Percentiles rank a stretch among this genome's conserved stretches.
These are phyloP conservation scores for Yamadazyma nakazawae DNA, from an alignment of 805 yeast genomes.

Conservation along the genomic window DNA sequence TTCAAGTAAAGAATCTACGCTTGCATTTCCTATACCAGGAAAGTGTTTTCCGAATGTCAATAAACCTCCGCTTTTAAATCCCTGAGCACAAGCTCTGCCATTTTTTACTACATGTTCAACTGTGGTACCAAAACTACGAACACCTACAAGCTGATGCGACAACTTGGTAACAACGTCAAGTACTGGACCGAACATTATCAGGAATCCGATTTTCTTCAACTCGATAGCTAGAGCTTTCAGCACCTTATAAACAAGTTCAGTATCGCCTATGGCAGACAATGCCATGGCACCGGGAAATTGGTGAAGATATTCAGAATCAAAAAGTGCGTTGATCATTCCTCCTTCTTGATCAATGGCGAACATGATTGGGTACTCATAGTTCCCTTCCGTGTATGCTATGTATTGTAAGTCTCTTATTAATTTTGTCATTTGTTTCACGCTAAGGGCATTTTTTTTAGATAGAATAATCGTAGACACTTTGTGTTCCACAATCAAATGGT, in stretches of 20 bases:
- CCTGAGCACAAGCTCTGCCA: slow-evolving; percentile 51
- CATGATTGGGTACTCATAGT: slow-evolving; percentile 50
- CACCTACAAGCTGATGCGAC: slow-evolving; percentile 56
- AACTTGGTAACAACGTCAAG: slow-evolving; percentile 57
- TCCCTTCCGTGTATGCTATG: slow-evolving; percentile 47
- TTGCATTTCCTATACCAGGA: slow-evolving; percentile 64
- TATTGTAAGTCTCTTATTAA: slow-evolving; percentile 53
- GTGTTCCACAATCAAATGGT: slow-evolving; percentile 48
- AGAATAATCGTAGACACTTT: slow-evolving; percentile 51
- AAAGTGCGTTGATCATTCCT: slow-evolving; percentile 58
- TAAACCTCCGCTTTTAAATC: slow-evolving; percentile 52
- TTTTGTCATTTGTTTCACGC: slow-evolving; percentile 46
- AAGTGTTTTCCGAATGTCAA: slow-evolving; percentile 60
- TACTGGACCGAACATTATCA: slow-evolving; percentile 58
- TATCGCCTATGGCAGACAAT: slow-evolving; percentile 51
- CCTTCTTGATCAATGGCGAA: slow-evolving; percentile 64
- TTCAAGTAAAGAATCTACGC: slow-evolving; percentile 54
- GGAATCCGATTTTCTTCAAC: slow-evolving; percentile 52
- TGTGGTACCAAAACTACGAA: slow-evolving; percentile 59
- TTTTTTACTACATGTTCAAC: slow-evolving; percentile 54
- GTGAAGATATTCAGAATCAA: slow-evolving; percentile 48
- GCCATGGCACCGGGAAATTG: slow-evolving; percentile 70
- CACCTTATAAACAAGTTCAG: slow-evolving; percentile 47
- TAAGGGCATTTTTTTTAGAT: slow-evolving; percentile 48
- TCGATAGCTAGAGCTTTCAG: slow-evolving; percentile 54